Conservation (phyloP, 768 basidiomycete species). For the Hygrophorus pudorinus region DNA sequence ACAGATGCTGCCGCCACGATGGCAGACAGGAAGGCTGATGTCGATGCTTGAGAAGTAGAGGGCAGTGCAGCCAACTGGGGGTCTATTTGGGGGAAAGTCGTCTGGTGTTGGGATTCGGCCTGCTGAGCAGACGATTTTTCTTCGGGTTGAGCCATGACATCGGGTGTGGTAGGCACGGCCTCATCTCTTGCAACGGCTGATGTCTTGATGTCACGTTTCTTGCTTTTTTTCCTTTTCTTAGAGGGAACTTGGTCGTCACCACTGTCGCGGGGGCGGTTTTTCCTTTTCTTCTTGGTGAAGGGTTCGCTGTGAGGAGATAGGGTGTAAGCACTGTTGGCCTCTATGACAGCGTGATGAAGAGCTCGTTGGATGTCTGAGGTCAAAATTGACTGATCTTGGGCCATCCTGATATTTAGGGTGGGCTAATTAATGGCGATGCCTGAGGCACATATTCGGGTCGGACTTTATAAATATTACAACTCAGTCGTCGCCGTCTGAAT, state of each 20-base stretch:
- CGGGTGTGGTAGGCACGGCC: conserved; percentile 12
- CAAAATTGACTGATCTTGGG: conserved; percentile 1
- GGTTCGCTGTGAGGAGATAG: background rate
- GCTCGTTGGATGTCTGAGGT: conserved; percentile 10
- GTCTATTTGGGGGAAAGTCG: conserved; percentile 13
- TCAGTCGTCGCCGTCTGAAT: too few relatives aligned
- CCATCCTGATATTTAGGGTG: conserved; percentile 30
- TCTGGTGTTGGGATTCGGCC: conserved; percentile 8
- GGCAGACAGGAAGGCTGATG: conserved; percentile 52
- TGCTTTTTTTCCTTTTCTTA: conserved; percentile 27
- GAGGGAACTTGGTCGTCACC: conserved; percentile 17
- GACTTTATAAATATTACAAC: background rate
- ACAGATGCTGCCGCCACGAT: conserved; percentile 52
- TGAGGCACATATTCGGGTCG: too few relatives aligned
- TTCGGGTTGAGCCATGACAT: conserved; percentile 26
- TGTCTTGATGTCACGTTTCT: conserved; percentile 18
- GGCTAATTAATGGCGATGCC: conserved; percentile 18
- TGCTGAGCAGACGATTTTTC: conserved; percentile 6
- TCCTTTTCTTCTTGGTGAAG: conserved; percentile 9
- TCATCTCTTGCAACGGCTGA: conserved; percentile 3
- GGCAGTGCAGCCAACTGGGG: conserved; percentile 12
- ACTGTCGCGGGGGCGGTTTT: conserved; percentile 33
- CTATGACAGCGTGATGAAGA: conserved; percentile 8
- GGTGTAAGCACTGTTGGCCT: conserved; percentile 7
- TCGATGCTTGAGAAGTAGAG: conserved; percentile 31